These are phyloP conservation scores for Hypoxylon lenormandii DNA, from an alignment of 495 filamentous ascomycete genomes.

Conservation along the genomic window DNA sequence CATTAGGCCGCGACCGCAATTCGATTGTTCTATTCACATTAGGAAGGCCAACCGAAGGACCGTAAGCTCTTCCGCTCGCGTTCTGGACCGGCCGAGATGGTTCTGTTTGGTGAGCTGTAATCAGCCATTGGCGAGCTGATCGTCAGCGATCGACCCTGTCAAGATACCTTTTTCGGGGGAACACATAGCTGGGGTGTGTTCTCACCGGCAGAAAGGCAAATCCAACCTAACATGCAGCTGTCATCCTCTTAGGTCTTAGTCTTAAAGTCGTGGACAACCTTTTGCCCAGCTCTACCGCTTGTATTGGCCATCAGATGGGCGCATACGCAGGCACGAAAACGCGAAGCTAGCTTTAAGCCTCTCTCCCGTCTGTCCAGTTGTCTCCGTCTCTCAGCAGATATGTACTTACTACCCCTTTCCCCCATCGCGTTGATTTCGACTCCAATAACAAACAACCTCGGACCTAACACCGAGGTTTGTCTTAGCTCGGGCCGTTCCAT, in stretches of 20 bases:
- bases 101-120: constrained; percentile 22
- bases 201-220: not conserved
- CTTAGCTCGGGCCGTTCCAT: constrained; percentile 4
- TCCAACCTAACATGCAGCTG: constrained; percentile 5
- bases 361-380: no score
- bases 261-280: no score
- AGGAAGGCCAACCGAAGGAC: constrained; percentile 21
- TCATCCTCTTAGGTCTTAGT: not conserved
- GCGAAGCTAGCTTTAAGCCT: not conserved
- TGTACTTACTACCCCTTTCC: no score
- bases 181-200: not conserved
- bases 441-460: not conserved
- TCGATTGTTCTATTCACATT: constrained; percentile 16
- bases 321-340: not conserved
- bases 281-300: no score
- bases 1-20: constrained; percentile 19
- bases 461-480: constrained; percentile 3
- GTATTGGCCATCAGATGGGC: no score
- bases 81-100: constrained; percentile 45
- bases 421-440: not conserved
- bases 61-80: constrained; percentile 35
- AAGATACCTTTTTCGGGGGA: constrained; percentile 15
- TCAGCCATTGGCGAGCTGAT: constrained; percentile 27
- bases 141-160: constrained; percentile 27
- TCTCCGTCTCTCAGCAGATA: not conserved